phyloP scores from a whole-genome alignment of 306 rosid genomes.

The Ochetophila trinervis region DNA sequence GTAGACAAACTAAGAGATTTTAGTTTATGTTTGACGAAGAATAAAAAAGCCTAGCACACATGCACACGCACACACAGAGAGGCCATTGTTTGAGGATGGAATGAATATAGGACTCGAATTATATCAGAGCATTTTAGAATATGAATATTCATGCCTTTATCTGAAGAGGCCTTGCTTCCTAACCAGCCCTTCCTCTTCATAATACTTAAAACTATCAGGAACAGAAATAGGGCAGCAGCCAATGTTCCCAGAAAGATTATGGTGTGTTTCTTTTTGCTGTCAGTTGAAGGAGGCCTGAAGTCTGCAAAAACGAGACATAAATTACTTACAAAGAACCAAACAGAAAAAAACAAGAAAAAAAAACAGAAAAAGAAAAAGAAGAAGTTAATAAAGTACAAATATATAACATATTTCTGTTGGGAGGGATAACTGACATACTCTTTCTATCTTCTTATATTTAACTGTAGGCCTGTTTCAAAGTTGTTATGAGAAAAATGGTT shows the following conservation, averaged over 20 bases:
- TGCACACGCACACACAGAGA: too few species aligned
- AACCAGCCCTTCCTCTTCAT: conserved; percentile 63
- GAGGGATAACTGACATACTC: too few species aligned
- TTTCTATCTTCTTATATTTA: too few species aligned
- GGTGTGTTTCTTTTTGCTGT: conserved; percentile 26
- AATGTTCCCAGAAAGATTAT: conserved; percentile 26
- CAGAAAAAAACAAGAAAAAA: too few species aligned
- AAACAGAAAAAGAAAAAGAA: not conserved
- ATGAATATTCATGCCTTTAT: conserved; percentile 53
- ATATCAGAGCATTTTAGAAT: conserved; percentile 6
- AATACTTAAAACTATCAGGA: conserved; percentile 43
- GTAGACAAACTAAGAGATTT: not conserved
- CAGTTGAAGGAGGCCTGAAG: conserved; percentile 54
- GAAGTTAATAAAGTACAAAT: not conserved
- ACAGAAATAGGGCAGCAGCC: conserved; percentile 38
- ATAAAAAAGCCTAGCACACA: too few species aligned
- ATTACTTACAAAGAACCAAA: not conserved
- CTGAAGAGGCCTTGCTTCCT: conserved; percentile 53
- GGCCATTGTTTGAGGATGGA: not conserved
- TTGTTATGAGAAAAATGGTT: too few species aligned
- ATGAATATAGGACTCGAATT: not conserved
- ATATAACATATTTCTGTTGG: too few species aligned
- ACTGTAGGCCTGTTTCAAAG: too few species aligned
- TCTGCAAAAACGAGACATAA: conserved; percentile 41
- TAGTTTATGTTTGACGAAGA: not conserved